phyloP scores from a whole-genome alignment of 768 basidiomycete genomes.

The Xerocomellus amylosporus region DNA sequence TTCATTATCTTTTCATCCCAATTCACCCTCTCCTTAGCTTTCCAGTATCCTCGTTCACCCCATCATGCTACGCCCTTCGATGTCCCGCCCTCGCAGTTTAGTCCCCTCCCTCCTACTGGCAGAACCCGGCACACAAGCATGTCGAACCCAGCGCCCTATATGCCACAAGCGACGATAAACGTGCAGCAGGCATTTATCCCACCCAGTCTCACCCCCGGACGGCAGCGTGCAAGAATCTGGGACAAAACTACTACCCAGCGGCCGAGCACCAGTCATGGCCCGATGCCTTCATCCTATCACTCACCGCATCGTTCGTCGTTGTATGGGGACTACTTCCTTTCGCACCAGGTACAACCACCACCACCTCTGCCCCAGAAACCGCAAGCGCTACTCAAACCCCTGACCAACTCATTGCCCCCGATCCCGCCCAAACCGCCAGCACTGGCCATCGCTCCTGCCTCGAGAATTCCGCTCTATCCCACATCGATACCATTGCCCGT shows the following conservation, averaged over 20 bases:
- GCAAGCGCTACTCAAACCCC: slow-evolving; percentile 25
- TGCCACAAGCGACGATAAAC: neutral
- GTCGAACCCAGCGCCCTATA: slow-evolving; percentile 5
- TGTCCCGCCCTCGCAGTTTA: slow-evolving; percentile 7
- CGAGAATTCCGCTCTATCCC: slow-evolving; percentile 34
- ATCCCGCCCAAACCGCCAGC: slow-evolving; percentile 40
- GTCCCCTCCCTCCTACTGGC: slow-evolving; percentile 1
- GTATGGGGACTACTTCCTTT: slow-evolving; percentile 31
- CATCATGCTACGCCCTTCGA: slow-evolving; percentile 24
- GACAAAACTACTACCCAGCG: slow-evolving; percentile 14
- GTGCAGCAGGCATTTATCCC: slow-evolving; percentile 19
- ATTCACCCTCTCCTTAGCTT: slow-evolving; percentile 17
- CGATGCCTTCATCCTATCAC: slow-evolving; percentile 6
- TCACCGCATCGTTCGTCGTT: slow-evolving; percentile 16
- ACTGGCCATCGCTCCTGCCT: slow-evolving; percentile 9
- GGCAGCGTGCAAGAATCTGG: slow-evolving; percentile 20
- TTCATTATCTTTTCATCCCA: neutral
- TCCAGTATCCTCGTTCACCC: slow-evolving; percentile 16
- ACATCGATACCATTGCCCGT: slow-evolving; percentile 27
- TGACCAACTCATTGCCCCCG: slow-evolving; percentile 37
- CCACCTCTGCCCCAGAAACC: slow-evolving; percentile 34
- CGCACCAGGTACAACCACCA: slow-evolving; percentile 17
- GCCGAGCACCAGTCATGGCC: slow-evolving; percentile 11
- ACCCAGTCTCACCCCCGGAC: slow-evolving; percentile 24
- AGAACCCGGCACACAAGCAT: slow-evolving; percentile 25